phyloP scores from a whole-genome alignment of 805 yeast species.

The Lachancea dasiensis region DNA sequence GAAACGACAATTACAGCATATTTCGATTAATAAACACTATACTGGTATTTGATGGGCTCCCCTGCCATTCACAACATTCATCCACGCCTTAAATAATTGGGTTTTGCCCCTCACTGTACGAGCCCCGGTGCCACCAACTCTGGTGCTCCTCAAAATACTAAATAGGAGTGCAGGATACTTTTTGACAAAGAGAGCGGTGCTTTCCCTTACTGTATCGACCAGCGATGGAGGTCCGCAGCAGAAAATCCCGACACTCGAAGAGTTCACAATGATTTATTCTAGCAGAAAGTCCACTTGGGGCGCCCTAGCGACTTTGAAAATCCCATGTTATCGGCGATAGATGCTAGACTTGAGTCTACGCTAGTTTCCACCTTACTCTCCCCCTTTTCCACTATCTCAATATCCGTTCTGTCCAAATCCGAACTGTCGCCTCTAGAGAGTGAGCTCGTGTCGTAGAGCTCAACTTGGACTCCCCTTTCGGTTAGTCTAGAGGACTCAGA shows the following conservation, averaged over 20 bases:
- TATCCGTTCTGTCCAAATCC: too few relatives aligned
- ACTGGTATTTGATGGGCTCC: too few relatives aligned
- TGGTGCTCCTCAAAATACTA: conserved; percentile 74
- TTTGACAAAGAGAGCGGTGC: conserved; percentile 37
- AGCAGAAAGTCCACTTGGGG: conserved; percentile 42
- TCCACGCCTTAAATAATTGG: too few relatives aligned
- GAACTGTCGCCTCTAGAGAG: too few relatives aligned
- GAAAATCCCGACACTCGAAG: conserved; percentile 46
- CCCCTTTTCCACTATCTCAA: neutral
- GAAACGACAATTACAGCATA: too few relatives aligned
- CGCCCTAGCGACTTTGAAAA: conserved; percentile 33
- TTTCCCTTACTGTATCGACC: conserved; percentile 51
- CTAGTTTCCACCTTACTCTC: neutral
- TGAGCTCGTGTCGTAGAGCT: conserved; percentile 16
- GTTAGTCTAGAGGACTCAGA: conserved; percentile 15
- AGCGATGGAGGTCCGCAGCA: conserved; percentile 52
- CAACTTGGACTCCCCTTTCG: conserved; percentile 14
- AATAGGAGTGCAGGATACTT: conserved; percentile 41
- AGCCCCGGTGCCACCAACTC: conserved; percentile 47
- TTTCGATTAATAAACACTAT: too few relatives aligned
- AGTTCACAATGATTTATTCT: conserved; percentile 34
- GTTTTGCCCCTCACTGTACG: too few relatives aligned
- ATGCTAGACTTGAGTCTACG: neutral
- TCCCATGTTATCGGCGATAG: neutral
- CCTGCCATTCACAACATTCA: too few relatives aligned